phyloP scores from a whole-genome alignment of 1,139 yeast species.

The Geotrichum aggregatum region DNA sequence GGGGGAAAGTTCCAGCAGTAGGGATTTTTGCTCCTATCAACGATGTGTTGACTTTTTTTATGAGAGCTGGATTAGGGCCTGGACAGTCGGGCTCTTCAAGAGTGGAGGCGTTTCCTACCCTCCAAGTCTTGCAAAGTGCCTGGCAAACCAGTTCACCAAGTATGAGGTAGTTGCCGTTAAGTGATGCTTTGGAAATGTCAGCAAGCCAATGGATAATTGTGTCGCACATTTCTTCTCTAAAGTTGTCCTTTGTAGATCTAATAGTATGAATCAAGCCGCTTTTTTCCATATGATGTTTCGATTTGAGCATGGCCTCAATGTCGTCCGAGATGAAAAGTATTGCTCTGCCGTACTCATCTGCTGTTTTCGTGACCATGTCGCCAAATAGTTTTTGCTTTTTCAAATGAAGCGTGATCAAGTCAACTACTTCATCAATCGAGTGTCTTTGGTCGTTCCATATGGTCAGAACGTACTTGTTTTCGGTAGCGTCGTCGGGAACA shows the following conservation, averaged over 20 bases:
- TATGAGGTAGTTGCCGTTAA: constrained; percentile 49
- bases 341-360: constrained; percentile 66
- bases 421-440: constrained; percentile 70
- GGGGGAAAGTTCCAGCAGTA: constrained; percentile 19
- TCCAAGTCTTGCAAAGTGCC: constrained; percentile 56
- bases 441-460: constrained; percentile 77
- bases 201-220: constrained; percentile 64
- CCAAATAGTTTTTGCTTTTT: constrained; percentile 65
- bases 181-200: constrained; percentile 54
- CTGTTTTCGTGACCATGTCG: constrained; percentile 62
- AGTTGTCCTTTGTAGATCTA: constrained; percentile 61
- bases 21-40: constrained; percentile 35
- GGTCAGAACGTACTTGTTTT: constrained; percentile 52
- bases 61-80: constrained; percentile 3
- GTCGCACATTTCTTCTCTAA: constrained; percentile 78
- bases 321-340: constrained; percentile 57
- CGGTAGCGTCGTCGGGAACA: constrained; percentile 45
- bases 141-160: constrained; percentile 53
- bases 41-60: constrained; percentile 24
- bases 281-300: constrained; percentile 51
- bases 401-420: constrained; percentile 60
- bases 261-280: constrained; percentile 69
- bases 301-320: constrained; percentile 47
- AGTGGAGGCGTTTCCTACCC: constrained; percentile 31
- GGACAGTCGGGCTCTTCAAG: background rate